Evolutionary conservation across 352 stramenopile genomes (phyloP).

Genomic region (Globisporangium cylindrosporum): DNA sequence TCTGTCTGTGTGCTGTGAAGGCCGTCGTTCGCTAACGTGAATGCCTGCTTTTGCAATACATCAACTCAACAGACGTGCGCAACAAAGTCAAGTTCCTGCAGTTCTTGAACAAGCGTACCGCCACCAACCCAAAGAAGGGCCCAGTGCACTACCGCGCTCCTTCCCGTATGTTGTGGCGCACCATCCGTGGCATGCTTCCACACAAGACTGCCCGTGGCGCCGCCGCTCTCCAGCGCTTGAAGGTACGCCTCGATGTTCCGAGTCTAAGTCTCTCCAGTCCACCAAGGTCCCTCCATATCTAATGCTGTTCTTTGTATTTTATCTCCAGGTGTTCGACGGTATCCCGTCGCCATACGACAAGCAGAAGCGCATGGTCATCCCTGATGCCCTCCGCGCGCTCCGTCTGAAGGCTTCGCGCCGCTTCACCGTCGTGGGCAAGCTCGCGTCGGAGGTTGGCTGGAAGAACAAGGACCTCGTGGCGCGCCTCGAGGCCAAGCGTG

Average conservation of each 20-base stretch:
- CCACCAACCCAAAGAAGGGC: constrained; percentile 97
- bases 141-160: constrained; percentile 98
- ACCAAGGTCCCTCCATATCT: neutral
- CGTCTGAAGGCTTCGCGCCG: constrained; percentile 93
- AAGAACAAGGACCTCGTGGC: constrained; percentile 95
- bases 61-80: constrained; percentile 81
- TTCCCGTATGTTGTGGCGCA: constrained; percentile 91
- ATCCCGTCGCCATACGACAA: constrained; percentile 99
- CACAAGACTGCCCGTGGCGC: constrained; percentile 98
- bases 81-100: constrained; percentile 98
- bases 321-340: constrained; percentile 94
- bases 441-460: constrained; percentile 96
- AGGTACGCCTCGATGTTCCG: constrained; percentile 42
- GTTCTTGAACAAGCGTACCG: constrained; percentile 98
- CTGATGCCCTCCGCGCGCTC: constrained; percentile 93
- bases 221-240: constrained; percentile 94
- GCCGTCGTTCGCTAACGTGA: constrained; percentile 6
- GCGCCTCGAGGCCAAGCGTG: constrained; percentile 92
- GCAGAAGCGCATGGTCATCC: constrained; percentile 98
- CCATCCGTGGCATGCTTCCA: constrained; percentile 97
- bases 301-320: neutral
- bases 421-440: constrained; percentile 94
- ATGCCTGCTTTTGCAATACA: constrained; percentile 26
- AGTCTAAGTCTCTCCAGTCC: neutral
- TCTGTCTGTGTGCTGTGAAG: constrained; percentile 27